Evolutionary conservation across 352 stramenopile genomes (phyloP), one percentile per base, ranked within the genome.

Genomic region (Phytophthora colocasiae): DNA sequence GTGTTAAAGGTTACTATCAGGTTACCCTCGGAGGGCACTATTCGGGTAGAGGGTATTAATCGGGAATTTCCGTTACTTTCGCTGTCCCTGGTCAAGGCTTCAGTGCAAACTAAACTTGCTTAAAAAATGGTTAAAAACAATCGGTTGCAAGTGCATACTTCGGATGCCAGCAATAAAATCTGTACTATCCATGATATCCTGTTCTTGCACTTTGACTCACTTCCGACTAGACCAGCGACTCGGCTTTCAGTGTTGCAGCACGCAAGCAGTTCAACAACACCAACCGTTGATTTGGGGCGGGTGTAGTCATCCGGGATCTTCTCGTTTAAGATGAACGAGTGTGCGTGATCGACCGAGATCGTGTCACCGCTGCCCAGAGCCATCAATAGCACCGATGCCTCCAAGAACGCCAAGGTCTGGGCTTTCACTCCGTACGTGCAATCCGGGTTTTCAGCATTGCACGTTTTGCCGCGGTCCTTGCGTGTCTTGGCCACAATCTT

Each of bases 251-350:
- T 24, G 26, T 58, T 19, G 68, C 68, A 1, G 63, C 68, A 27
- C 63, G 58, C 62, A 26, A 65, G 48, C 36, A 71, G 47, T 9
- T 57, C 43, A 6, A 44, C 52, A 22, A 72, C 47, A 15, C 62
- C 43, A 47, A 72, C 63, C 7, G 58, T 66, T 27, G 31, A 51
- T 8, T 61, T 17, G 0, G 62, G 53, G 9, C 50, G 41, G 6
- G 39, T 60, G 52, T 69, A 75, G 31, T 71, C 64, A 59, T 56
- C 56, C 10, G 72, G 72, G 40, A 80, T 61, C 34, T 71, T 66
- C 49, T 80, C 72, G 11, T 75, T 43, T 11, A 80, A 46, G 26
- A 77, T 64, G 47, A 80, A 80, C n/a, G 58, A 69, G 26, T 39
- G 54, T 19, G 58, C 69, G 53, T 75, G 61, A 15, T 70, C 71